Conservation (phyloP, 2,329 filamentous ascomycete species). For the Colletotrichum orbiculare region DNA sequence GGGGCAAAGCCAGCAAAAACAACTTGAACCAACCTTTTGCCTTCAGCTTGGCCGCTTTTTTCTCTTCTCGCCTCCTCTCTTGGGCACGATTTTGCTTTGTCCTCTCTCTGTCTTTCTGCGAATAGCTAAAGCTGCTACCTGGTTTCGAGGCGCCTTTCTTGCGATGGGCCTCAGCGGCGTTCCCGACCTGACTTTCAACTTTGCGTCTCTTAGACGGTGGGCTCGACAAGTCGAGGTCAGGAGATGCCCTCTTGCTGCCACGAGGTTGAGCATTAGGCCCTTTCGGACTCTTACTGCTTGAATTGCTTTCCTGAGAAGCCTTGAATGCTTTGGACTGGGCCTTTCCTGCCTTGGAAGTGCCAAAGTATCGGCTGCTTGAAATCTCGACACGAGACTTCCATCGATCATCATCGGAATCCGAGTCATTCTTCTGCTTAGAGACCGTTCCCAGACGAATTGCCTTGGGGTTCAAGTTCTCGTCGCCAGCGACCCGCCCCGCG, state of each 20-base stretch:
- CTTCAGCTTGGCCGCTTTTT: neutral
- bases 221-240: neutral
- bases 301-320: conserved; percentile 10
- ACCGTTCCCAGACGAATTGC: too few relatives aligned
- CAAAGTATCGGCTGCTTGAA: conserved; percentile 1
- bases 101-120: neutral
- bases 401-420: conserved; percentile 10
- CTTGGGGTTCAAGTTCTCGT: too few relatives aligned
- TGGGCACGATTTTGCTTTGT: neutral
- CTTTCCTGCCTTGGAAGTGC: conserved; percentile 14
- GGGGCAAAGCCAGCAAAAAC: neutral
- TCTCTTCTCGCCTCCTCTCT: neutral
- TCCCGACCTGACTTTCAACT: too few relatives aligned
- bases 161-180: neutral
- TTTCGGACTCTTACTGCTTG: conserved; percentile 4
- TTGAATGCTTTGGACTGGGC: conserved; percentile 11
- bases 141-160: neutral
- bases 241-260: conserved; percentile 18
- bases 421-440: neutral
- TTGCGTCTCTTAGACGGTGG: conserved; percentile 12
- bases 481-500: too few relatives aligned
- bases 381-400: conserved; percentile 12
- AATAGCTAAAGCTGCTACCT: neutral
- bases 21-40: conserved; percentile 14
- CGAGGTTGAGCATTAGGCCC: neutral